Base-by-base conservation (phyloP, 768 basidiomycete genomes). In the Pleurotus ostreatus region DNA sequence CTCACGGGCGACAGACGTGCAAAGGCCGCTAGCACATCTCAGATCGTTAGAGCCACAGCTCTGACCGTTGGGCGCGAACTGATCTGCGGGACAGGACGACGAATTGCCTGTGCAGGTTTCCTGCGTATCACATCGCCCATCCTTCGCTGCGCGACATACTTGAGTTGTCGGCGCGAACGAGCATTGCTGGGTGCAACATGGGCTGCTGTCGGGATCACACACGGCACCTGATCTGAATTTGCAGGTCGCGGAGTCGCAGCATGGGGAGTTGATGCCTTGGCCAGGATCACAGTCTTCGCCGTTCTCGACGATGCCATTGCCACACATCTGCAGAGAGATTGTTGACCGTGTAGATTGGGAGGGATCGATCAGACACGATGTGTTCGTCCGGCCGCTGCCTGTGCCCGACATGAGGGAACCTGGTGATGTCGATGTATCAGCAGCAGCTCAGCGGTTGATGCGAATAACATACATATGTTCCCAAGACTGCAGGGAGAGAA, bases 271-370 rank as follows among this genome's bases (percentile, higher is more conserved):
- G 9, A 75, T 65, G 53, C 82, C 85, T 37, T 66, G 62, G 26
- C 89, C 89, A 0, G 92, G 92, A 69, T 96, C 92, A 66, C 93
- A 94, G 39, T 94, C 88, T 72, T 96, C 93, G 26, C 90, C 92
- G 0, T 63, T 67, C 66, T 91, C 89, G 51, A 90, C 84, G 59
- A 92, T 91, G 49, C 90, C 90, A 68, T 92, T 92, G 23, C 89
- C 88, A 63, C 87, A 89, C 85, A 86, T 87, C 61, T 88, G 77
- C 16, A 89, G 73, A 2, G 84, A 79, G 60, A 89, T 81, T 5
- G 74, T 77, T 56, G 75, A 65, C 41, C 70, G 69, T 38, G 61
- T 63, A 13, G 30, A 62, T 39, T 66, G 67, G 59, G 72, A 81
- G 1, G 89, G 84, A 56, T 84, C 80, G 45, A 82, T 72, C 20